These are phyloP conservation scores for Diaporthe batatas DNA, from an alignment of 2,329 filamentous ascomycete species.

Conservation along the genomic window DNA sequence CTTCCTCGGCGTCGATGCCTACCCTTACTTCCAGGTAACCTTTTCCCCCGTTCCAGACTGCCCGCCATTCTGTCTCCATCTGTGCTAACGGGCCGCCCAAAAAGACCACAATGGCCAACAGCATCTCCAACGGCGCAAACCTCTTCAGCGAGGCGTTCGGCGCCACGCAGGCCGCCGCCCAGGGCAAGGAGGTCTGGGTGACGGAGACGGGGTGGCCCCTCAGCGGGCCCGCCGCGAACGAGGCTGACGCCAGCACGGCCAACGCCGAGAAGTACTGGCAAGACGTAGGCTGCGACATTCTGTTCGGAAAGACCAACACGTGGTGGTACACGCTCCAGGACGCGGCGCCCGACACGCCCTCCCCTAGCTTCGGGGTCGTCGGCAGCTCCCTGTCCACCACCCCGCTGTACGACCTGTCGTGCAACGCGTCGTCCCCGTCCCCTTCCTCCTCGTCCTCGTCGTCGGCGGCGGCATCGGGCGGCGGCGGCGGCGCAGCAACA, in stretches of 20 bases:
- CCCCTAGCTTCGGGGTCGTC: slow-evolving; percentile 79
- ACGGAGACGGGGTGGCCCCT: slow-evolving; percentile 42
- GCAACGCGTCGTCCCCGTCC: slow-evolving; percentile 56
- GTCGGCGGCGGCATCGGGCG: neutral
- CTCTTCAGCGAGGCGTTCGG: slow-evolving; percentile 78
- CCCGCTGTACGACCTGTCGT: slow-evolving; percentile 75
- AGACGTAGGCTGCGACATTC: slow-evolving; percentile 75
- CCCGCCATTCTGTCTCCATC: neutral
- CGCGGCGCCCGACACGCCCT: slow-evolving; percentile 69
- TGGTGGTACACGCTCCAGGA: slow-evolving; percentile 88
- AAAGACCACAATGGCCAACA: slow-evolving; percentile 76
- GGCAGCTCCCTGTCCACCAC: slow-evolving; percentile 65
- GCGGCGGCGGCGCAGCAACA: neutral
- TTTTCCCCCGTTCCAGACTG: too few species aligned
- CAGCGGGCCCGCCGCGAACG: slow-evolving; percentile 36
- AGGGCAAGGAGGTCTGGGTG: slow-evolving; percentile 42
- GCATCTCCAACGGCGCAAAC: slow-evolving; percentile 71
- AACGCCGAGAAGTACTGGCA: slow-evolving; percentile 89
- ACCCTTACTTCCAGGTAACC: slow-evolving; percentile 77
- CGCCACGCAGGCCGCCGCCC: slow-evolving; percentile 68
- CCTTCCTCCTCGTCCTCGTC: slow-evolving; percentile 35
- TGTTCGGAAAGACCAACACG: slow-evolving; percentile 74
- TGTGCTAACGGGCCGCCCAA: slow-evolving; percentile 46
- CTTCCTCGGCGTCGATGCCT: slow-evolving; percentile 87
- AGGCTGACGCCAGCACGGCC: slow-evolving; percentile 34